These are phyloP conservation scores for Aeminium ludgeri DNA, from an alignment of 495 filamentous ascomycete species.

Conservation along the genomic window DNA sequence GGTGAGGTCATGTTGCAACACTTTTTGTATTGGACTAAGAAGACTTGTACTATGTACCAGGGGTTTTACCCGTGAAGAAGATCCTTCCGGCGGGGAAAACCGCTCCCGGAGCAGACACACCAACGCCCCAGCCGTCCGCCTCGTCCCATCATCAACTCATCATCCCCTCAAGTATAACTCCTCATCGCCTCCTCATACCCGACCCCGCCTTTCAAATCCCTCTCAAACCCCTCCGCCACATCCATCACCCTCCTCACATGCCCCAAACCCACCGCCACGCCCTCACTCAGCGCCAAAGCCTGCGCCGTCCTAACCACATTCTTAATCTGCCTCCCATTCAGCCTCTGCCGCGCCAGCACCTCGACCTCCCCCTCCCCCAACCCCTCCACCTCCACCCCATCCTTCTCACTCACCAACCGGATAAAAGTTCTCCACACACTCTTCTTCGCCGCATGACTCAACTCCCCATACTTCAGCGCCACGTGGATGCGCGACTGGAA, in stretches of 20 bases:
- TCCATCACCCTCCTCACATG: constrained; percentile 72
- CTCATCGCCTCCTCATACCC: constrained; percentile 49
- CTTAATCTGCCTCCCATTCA: constrained; percentile 16
- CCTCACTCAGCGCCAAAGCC: constrained; percentile 7
- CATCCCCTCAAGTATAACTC: constrained; percentile 24
- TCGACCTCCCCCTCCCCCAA: constrained; percentile 36
- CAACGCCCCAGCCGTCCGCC: too few species aligned
- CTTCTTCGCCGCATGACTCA: constrained; percentile 10
- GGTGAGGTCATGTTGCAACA: too few species aligned
- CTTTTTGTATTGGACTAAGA: too few species aligned
- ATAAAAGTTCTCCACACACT: constrained; percentile 16
- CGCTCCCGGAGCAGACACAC: too few species aligned
- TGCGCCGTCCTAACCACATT: constrained; percentile 11
- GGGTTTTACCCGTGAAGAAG: too few species aligned
- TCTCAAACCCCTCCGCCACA: constrained; percentile 66
- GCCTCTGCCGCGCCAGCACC: constrained; percentile 20
- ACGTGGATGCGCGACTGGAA: constrained; percentile 34
- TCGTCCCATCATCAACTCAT: too few species aligned
- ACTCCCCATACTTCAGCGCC: constrained; percentile 30
- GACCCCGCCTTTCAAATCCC: constrained; percentile 50
- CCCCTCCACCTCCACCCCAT: constrained; percentile 1
- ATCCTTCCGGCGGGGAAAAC: too few species aligned
- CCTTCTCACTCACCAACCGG: constrained; percentile 1
- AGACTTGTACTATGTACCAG: too few species aligned
- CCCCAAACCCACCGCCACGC: constrained; percentile 12